Evolutionary conservation across 768 basidiomycete genomes (phyloP).

Genomic region (Baorangia bicolor): DNA sequence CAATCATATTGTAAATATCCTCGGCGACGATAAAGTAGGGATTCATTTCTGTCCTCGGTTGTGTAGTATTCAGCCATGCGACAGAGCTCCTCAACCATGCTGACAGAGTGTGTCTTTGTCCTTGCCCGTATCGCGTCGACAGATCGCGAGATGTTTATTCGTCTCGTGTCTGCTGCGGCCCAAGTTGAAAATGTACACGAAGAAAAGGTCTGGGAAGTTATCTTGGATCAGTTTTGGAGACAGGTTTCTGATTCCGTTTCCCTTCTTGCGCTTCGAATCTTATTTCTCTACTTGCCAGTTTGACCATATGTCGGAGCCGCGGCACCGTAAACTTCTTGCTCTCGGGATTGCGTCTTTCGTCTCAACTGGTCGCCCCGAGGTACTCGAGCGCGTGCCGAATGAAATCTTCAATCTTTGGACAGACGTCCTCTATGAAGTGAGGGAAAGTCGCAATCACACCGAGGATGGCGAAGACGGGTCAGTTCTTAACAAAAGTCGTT

Average conservation of each 20-base stretch:
- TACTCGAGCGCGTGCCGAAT: constrained; percentile 65
- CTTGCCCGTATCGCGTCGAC: constrained; percentile 71
- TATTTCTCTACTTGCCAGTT: constrained; percentile 49
- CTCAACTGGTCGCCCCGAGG: constrained; percentile 69
- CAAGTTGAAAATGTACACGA: constrained; percentile 47
- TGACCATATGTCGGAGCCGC: constrained; percentile 86
- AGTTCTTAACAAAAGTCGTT: constrained; percentile 1
- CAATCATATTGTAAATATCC: constrained; percentile 51
- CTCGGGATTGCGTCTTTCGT: constrained; percentile 80
- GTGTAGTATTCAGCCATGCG: constrained; percentile 9
- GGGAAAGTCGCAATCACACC: constrained; percentile 54
- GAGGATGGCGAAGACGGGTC: constrained; percentile 39
- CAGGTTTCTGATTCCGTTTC: constrained; percentile 49
- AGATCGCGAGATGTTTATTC: constrained; percentile 65
- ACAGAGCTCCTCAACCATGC: constrained; percentile 32
- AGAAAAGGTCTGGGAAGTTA: constrained; percentile 54
- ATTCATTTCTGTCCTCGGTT: not conserved
- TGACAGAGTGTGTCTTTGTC: constrained; percentile 72
- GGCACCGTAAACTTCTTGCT: constrained; percentile 78
- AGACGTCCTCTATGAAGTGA: constrained; percentile 85
- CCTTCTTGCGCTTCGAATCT: not conserved
- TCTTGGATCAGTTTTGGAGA: constrained; percentile 82
- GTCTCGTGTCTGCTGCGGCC: constrained; percentile 66
- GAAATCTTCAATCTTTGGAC: constrained; percentile 88
- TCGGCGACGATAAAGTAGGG: constrained; percentile 67